Conservation (phyloP, 371 early-diverging fungal species). For the Lichtheimia ornata region DNA sequence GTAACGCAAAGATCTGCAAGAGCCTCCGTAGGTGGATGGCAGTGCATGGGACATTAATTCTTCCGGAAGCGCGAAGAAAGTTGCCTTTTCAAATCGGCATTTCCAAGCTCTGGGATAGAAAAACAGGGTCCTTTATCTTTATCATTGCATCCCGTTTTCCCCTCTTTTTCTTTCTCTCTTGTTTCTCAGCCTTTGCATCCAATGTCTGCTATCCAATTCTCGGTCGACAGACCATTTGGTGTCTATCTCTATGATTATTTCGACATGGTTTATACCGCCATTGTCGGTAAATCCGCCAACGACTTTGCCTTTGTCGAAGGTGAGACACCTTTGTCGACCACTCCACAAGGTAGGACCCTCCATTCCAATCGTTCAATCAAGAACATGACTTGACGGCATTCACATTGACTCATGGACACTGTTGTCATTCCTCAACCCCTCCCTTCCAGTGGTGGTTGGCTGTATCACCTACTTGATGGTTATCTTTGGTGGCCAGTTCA, state of each 20-base stretch:
- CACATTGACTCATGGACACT: no score
- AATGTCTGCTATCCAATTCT: constrained; percentile 16
- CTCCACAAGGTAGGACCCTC: constrained; percentile 38
- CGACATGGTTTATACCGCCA: constrained; percentile 21
- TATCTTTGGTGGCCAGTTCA: constrained; percentile 70
- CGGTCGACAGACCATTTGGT: constrained; percentile 28
- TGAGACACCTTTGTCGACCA: constrained; percentile 31
- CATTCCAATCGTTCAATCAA: neutral
- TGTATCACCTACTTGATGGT: constrained; percentile 65
- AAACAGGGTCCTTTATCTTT: no score
- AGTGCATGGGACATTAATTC: no score
- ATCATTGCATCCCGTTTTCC: no score
- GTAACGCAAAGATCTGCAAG: no score
- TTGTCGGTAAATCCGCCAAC: constrained; percentile 23
- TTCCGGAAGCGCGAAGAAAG: no score
- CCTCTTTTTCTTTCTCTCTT: no score
- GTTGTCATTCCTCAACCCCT: neutral
- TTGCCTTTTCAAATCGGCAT: no score
- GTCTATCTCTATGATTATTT: constrained; percentile 22
- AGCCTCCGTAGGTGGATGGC: no score
- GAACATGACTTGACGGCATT: no score
- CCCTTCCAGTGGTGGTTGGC: constrained; percentile 37
- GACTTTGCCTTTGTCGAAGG: constrained; percentile 22
- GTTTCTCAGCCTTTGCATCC: no score
- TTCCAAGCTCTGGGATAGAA: no score